Evolutionary conservation across 2,329 filamentous ascomycete genomes (phyloP).

Genomic region (Cercospora beticola): DNA sequence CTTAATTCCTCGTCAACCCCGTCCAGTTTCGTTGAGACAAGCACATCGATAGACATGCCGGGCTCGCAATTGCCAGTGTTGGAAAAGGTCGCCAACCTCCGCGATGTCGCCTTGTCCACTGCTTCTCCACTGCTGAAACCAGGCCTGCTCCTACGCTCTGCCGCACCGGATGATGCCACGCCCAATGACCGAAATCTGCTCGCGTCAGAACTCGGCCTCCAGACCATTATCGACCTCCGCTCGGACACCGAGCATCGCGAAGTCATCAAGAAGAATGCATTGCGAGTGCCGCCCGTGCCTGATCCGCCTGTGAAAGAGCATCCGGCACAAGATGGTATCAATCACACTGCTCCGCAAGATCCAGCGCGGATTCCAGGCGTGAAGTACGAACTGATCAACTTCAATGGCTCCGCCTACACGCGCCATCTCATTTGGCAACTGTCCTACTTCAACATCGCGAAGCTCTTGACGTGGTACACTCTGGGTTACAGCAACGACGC

Average conservation of each 20-base stretch:
- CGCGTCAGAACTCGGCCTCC: conserved; percentile 60
- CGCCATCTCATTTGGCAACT: conserved; percentile 65
- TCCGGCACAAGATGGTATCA: neutral
- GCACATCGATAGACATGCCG: neutral
- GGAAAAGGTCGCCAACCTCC: conserved; percentile 69
- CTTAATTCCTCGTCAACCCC: neutral
- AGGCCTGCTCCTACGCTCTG: conserved; percentile 32
- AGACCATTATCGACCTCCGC: conserved; percentile 74
- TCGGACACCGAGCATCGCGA: conserved; percentile 58
- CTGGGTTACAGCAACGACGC: conserved; percentile 68
- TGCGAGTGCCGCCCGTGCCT: conserved; percentile 48
- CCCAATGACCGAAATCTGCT: conserved; percentile 62
- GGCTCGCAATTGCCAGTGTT: conserved; percentile 36
- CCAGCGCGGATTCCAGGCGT: conserved; percentile 61
- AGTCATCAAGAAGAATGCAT: conserved; percentile 57
- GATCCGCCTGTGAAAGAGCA: conserved; percentile 21
- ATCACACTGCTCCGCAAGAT: conserved; percentile 45
- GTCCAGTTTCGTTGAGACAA: neutral
- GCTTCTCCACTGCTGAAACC: conserved; percentile 44
- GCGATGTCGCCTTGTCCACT: conserved; percentile 68
- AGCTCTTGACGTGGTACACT: conserved; percentile 62
- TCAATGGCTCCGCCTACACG: conserved; percentile 73
- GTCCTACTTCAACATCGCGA: conserved; percentile 64
- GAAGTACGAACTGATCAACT: conserved; percentile 65
- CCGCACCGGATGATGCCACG: conserved; percentile 66